A percentile compares a stretch with the other conserved stretches of the same genome.
These are phyloP conservation scores for Colletotrichum camelliae DNA, from an alignment of 2,329 filamentous ascomycete genomes.

Conservation along the genomic window DNA sequence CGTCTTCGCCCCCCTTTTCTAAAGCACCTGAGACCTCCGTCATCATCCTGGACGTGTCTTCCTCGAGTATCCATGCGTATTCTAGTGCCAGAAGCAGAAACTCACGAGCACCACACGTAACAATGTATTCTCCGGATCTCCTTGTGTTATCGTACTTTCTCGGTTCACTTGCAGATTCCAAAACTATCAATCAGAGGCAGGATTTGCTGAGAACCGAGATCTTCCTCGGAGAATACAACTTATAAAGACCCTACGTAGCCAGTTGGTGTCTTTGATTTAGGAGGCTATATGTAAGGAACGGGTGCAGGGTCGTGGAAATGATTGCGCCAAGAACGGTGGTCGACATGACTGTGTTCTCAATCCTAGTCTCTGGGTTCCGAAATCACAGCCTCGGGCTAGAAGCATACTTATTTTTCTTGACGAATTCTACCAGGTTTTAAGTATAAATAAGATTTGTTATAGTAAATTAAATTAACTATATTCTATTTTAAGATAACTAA, in stretches of 20 bases:
- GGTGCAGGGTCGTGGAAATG: neutral
- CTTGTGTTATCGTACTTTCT: fast-evolving
- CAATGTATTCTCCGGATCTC: too few species aligned
- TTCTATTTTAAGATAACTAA: too few species aligned
- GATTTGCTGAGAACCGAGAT: too few species aligned
- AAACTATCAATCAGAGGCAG: too few species aligned
- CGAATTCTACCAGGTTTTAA: too few species aligned
- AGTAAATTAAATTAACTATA: too few species aligned
- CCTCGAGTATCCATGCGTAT: too few species aligned
- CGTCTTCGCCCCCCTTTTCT: neutral
- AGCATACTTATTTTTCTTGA: neutral
- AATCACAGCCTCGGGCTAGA: neutral
- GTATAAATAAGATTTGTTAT: too few species aligned
- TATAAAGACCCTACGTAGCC: neutral
- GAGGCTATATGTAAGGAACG: neutral
- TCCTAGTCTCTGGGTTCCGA: neutral
- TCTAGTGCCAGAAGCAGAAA: too few species aligned
- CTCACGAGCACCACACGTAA: fast-evolving
- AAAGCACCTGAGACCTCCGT: neutral
- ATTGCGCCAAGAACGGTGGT: neutral
- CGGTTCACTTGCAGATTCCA: too few species aligned
- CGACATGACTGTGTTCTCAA: neutral
- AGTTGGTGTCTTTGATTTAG: fast-evolving
- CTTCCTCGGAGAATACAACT: fast-evolving
- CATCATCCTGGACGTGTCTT: neutral